phyloP scores from a whole-genome alignment of 257 asterid species.

The Leonotis leonurus region DNA sequence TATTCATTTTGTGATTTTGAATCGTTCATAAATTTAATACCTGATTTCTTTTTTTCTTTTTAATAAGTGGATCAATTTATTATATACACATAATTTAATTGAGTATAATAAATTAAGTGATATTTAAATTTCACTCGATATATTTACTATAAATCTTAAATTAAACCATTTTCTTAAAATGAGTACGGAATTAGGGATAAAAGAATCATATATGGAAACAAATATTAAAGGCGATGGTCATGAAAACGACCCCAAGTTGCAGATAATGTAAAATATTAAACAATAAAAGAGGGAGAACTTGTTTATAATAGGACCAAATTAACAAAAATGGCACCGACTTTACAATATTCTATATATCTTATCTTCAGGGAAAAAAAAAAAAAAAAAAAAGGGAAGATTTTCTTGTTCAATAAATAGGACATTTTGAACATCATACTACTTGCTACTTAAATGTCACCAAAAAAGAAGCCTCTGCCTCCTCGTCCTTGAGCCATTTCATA shows the following conservation, averaged over 20 bases:
- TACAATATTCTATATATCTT: not conserved
- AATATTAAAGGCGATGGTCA: not conserved
- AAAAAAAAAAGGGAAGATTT: too few species aligned
- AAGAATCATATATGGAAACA: not conserved
- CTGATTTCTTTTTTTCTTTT: too few species aligned
- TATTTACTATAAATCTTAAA: too few species aligned
- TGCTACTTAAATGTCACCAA: not conserved
- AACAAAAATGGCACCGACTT: not conserved
- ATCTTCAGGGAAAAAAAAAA: constrained; percentile 9
- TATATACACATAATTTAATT: too few species aligned
- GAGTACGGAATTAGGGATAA: too few species aligned
- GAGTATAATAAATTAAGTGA: too few species aligned
- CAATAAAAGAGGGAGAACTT: not conserved
- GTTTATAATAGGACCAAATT: not conserved
- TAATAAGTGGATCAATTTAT: too few species aligned
- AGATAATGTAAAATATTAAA: not conserved
- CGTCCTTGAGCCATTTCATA: constrained; percentile 13
- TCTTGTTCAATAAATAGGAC: not conserved
- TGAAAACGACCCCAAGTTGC: not conserved
- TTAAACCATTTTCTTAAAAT: too few species aligned
- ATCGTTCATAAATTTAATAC: too few species aligned
- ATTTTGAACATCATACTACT: not conserved
- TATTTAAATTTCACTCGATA: too few species aligned
- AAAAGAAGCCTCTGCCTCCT: not conserved
- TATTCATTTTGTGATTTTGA: too few species aligned